Percentiles rank a stretch among this genome's conserved stretches.
Evolutionary conservation across 164 flowering plant species (phyloP).

Genomic region (Stephania cephalantha): DNA sequence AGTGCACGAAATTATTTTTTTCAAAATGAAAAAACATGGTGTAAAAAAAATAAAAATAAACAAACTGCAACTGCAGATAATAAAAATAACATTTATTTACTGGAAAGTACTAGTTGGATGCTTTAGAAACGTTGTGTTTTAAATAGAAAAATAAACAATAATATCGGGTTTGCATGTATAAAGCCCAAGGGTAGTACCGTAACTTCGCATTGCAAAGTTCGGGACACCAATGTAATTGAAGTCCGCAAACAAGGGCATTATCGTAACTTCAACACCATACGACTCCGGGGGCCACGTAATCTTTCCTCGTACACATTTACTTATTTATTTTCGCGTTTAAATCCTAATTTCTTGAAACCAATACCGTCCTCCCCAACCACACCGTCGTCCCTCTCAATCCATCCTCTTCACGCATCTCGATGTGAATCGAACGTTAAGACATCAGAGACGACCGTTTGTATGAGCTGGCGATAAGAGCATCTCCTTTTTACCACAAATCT

Average conservation of each 20-base stretch:
- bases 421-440: background rate
- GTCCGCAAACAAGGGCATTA: background rate
- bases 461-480: background rate
- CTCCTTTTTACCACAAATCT: background rate
- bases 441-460: background rate
- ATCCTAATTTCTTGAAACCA: background rate
- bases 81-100: no score
- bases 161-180: background rate
- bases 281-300: constrained; percentile 11
- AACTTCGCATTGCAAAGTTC: background rate
- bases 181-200: background rate
- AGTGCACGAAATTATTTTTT: no score
- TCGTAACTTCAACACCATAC: background rate
- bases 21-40: no score
- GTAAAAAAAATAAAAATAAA: no score
- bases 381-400: background rate
- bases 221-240: background rate
- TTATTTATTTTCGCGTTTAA: background rate
- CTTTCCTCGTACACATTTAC: constrained; percentile 18
- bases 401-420: background rate
- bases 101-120: no score
- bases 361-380: constrained; percentile 1
- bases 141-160: no score
- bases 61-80: no score
- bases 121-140: no score